Evolutionary conservation across 163 green algal species (phyloP), one percentile per base, ranked within the genome.

Genomic region (Smithsoniella earleae): DNA sequence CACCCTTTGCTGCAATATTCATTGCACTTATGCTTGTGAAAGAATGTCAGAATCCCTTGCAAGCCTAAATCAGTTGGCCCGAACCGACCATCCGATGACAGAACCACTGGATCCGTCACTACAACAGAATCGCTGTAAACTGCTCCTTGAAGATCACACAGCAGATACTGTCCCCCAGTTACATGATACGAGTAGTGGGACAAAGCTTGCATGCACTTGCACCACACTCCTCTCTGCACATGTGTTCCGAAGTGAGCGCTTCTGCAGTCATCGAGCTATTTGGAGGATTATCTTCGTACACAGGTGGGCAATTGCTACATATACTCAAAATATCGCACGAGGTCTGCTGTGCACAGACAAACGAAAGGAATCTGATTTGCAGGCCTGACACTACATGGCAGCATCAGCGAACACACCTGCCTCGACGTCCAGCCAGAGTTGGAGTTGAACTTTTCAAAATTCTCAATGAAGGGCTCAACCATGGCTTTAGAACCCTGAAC

Each of bases 161-260:
- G 74, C 74, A 78, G 34, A 28, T 63, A 52, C 1, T 66, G 37
- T 44, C 74, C 74, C 30, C 74, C 62, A 18, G 30, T 66, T 13
- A 20, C 37, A 46, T 75, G 64, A 73, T 78, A 78, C 31, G 62
- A 75, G 74, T 63, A 78, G 63, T 78, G 74, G 46, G 64, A 75
- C 31, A 78, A 36, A 8, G 74, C 74, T 46, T 78, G 74, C 74
- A 75, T 66, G n/a, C 58, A 62, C 62, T 73, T n/a, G 10, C 30
- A 37, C n/a, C n/a, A n/a, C n/a, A n/a, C n/a, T n/a, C n/a, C n/a
- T n/a, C n/a, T n/a, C n/a, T n/a, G n/a, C n/a, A n/a, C n/a, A n/a
- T n/a, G n/a, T n/a, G n/a, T n/a, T n/a, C n/a, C n/a, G n/a, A n/a
- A n/a, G n/a, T n/a, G n/a, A n/a, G n/a, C n/a, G n/a, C n/a, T n/a